phyloP scores from a whole-genome alignment of 805 yeast species.

The Lachancea meyersii region DNA sequence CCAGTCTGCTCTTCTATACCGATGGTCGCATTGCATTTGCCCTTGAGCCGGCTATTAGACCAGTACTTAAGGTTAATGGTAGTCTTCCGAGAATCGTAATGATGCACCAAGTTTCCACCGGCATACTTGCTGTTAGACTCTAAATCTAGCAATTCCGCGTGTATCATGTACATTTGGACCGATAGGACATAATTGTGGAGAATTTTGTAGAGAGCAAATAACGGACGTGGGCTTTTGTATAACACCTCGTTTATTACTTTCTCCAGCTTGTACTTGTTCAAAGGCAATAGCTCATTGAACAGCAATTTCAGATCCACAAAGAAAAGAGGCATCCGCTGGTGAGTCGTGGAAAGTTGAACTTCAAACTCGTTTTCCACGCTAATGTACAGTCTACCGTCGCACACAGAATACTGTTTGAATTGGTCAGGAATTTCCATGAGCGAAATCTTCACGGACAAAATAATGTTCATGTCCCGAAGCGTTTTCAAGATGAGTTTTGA shows the following conservation, averaged over 20 bases:
- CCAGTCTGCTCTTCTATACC: slow-evolving; percentile 26
- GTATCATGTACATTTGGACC: slow-evolving; percentile 30
- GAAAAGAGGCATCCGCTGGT: slow-evolving; percentile 63
- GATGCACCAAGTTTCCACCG: slow-evolving; percentile 30
- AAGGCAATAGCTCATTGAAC: slow-evolving; percentile 33
- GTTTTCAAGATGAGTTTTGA: slow-evolving; percentile 53
- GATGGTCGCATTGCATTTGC: slow-evolving; percentile 26
- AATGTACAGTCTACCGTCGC: slow-evolving; percentile 71
- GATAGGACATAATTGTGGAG: slow-evolving; percentile 32
- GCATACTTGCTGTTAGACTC: slow-evolving; percentile 30
- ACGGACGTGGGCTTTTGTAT: slow-evolving; percentile 25
- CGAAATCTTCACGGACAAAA: slow-evolving; percentile 70
- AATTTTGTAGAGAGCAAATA: slow-evolving; percentile 27
- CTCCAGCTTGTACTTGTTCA: slow-evolving; percentile 27
- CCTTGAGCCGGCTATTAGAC: slow-evolving; percentile 29
- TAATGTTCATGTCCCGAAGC: slow-evolving; percentile 62
- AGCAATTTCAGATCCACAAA: slow-evolving; percentile 69
- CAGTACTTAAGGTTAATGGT: slow-evolving; percentile 31
- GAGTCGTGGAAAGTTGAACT: slow-evolving; percentile 71
- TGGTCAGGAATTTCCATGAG: slow-evolving; percentile 57
- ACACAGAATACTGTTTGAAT: slow-evolving; percentile 56
- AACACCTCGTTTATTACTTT: slow-evolving; percentile 31
- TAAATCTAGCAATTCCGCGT: slow-evolving; percentile 24
- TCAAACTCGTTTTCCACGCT: slow-evolving; percentile 59
- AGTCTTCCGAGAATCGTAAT: slow-evolving; percentile 31